Conservation (phyloP, 306 rosid genomes). For the Acacia confusa region DNA sequence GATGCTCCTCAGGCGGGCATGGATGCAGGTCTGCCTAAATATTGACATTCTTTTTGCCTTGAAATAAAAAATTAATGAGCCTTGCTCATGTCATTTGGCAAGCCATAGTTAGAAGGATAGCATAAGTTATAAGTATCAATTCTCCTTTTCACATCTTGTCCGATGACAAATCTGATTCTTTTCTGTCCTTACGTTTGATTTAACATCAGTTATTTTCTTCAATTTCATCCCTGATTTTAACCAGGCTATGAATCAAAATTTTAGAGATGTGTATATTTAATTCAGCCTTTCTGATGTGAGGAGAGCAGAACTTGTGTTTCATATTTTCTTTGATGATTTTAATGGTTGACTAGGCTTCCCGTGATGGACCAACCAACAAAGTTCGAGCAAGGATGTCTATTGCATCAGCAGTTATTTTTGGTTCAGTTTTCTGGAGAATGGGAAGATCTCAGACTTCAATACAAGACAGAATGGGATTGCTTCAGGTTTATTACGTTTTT, state of each 20-base stretch:
- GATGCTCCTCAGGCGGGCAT: conserved; percentile 91
- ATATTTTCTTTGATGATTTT: conserved; percentile 31
- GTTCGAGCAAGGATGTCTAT: conserved; percentile 97
- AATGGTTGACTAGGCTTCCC: conserved; percentile 72
- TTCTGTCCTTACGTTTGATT: background rate
- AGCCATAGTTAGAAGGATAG: conserved; percentile 18
- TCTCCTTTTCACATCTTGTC: conserved; percentile 13
- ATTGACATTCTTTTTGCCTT: conserved; percentile 19
- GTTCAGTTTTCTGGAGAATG: conserved; percentile 99
- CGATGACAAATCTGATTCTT: background rate
- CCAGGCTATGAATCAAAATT: conserved; percentile 9
- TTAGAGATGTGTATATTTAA: conserved; percentile 4
- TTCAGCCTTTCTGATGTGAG: conserved; percentile 10
- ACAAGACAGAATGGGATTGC: conserved; percentile 98
- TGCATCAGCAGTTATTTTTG: conserved; percentile 93
- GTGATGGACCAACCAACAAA: conserved; percentile 91
- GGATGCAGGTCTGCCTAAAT: conserved; percentile 81
- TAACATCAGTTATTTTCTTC: conserved; percentile 11
- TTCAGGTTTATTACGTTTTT: conserved; percentile 73
- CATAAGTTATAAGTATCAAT: conserved; percentile 5
- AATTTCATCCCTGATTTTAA: conserved; percentile 13
- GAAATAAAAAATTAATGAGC: conserved; percentile 13
- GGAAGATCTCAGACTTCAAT: conserved; percentile 95
- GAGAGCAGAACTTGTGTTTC: conserved; percentile 31
- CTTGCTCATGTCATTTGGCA: conserved; percentile 23